phyloP scores from a whole-genome alignment of 352 stramenopile species.

The Phytophthora fragariaefolia region DNA sequence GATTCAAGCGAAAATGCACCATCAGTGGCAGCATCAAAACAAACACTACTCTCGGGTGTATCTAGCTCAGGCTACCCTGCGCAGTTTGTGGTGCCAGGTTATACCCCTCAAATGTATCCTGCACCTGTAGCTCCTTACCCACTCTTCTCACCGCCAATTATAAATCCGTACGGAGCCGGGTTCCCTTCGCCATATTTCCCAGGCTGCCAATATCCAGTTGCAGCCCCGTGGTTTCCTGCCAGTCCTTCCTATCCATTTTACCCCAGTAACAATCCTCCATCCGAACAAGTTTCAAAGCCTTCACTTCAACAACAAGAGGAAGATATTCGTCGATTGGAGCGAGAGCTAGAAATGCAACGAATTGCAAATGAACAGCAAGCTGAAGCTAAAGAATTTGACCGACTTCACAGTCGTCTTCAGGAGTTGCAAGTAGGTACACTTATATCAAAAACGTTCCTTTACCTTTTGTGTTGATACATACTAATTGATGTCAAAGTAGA shows the following conservation, averaged over 20 bases:
- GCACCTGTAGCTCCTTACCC: constrained; percentile 5
- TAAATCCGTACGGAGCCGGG: constrained; percentile 26
- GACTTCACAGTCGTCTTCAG: constrained; percentile 29
- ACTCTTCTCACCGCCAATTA: constrained; percentile 8
- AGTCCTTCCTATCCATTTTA: constrained; percentile 8
- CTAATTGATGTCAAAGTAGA: constrained; percentile 41
- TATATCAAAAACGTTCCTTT: too few relatives aligned
- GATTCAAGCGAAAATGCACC: not conserved
- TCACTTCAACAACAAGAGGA: constrained; percentile 30
- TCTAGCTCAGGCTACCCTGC: constrained; percentile 1
- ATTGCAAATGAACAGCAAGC: constrained; percentile 23
- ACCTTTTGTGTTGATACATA: constrained; percentile 5
- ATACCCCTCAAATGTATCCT: constrained; percentile 14
- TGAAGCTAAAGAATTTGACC: constrained; percentile 34
- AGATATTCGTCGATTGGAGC: constrained; percentile 35
- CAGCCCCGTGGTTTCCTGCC: constrained; percentile 16
- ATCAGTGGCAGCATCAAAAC: not conserved
- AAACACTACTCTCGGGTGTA: not conserved
- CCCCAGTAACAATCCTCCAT: not conserved
- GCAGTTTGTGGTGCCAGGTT: constrained; percentile 3
- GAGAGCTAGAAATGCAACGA: constrained; percentile 31
- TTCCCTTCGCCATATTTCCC: constrained; percentile 25
- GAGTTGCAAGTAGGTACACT: constrained; percentile 36
- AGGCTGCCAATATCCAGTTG: constrained; percentile 9
- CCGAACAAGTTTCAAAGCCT: constrained; percentile 13